Percentiles rank a stretch among this genome's conserved stretches.
Conservation (phyloP, 768 basidiomycete species). For the Pleurotus citrinopileatus region DNA sequence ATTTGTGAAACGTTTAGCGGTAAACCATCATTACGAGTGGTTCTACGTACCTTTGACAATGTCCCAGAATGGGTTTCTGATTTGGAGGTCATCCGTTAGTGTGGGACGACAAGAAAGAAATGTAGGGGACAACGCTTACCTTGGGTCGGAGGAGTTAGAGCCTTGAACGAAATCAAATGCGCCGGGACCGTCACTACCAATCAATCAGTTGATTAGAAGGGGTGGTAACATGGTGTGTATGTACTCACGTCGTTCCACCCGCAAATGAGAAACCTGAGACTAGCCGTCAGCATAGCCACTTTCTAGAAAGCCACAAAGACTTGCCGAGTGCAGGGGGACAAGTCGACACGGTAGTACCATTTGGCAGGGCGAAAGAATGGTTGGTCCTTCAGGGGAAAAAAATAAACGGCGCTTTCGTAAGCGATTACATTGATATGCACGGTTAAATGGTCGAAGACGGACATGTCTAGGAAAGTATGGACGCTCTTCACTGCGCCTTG, state of each 20-base stretch:
- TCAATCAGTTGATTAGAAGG: background rate
- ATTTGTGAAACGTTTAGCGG: slow-evolving; percentile 10
- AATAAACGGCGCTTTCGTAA: too few relatives aligned
- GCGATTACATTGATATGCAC: background rate
- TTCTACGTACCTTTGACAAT: slow-evolving; percentile 59
- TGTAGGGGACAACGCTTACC: slow-evolving; percentile 35
- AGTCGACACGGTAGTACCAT: slow-evolving; percentile 65
- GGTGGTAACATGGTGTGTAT: background rate
- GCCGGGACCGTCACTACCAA: slow-evolving; percentile 71
- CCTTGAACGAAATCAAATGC: slow-evolving; percentile 79
- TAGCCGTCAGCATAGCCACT: slow-evolving; percentile 1
- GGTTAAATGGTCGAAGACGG: slow-evolving; percentile 19
- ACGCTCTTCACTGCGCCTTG: slow-evolving; percentile 64
- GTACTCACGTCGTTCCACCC: slow-evolving; percentile 72
- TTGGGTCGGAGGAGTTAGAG: slow-evolving; percentile 54
- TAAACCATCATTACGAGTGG: slow-evolving; percentile 2
- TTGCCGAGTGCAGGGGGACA: slow-evolving; percentile 79
- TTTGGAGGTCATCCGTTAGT: slow-evolving; percentile 3
- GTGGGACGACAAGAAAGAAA: slow-evolving; percentile 9
- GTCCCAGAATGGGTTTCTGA: slow-evolving; percentile 79
- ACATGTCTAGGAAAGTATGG: slow-evolving; percentile 75
- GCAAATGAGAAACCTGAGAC: slow-evolving; percentile 67
- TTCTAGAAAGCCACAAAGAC: slow-evolving; percentile 15
- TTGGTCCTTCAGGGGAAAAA: slow-evolving; percentile 43
- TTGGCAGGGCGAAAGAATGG: slow-evolving; percentile 59